Conservation (phyloP, 371 early-diverging fungal genomes). For the Mucor indicus region DNA sequence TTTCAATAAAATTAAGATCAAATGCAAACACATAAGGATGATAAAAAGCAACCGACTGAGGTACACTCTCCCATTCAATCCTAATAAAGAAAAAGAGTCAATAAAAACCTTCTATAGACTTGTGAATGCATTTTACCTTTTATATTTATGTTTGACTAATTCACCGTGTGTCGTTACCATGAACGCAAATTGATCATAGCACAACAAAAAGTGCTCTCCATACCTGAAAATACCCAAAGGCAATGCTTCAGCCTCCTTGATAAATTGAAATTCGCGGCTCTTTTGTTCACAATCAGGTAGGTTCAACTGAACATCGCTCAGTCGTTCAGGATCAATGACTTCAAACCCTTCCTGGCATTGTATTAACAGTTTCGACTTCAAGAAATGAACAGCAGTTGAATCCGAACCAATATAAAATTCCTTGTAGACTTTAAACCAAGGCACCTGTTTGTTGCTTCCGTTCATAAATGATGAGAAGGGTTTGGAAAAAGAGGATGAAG, state of each 20-base stretch:
- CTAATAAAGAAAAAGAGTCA: not conserved
- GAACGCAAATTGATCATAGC: constrained; percentile 86
- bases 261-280: constrained; percentile 67
- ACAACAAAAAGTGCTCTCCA: constrained; percentile 59
- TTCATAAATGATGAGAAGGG: constrained; percentile 36
- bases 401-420: constrained; percentile 91
- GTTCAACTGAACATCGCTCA: constrained; percentile 23
- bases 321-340: constrained; percentile 74
- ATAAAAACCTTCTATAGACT: too few species aligned
- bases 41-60: constrained; percentile 56
- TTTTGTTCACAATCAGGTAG: constrained; percentile 48
- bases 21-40: constrained; percentile 87
- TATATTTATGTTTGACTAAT: constrained; percentile 15
- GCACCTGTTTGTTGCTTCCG: constrained; percentile 39
- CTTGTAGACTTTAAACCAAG: constrained; percentile 59
- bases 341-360: constrained; percentile 92
- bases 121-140: too few species aligned
- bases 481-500: too few species aligned
- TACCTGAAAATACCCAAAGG: constrained; percentile 79
- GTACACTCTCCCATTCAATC: constrained; percentile 50
- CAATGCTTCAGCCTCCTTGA: constrained; percentile 50
- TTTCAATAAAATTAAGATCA: constrained; percentile 83
- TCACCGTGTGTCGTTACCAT: constrained; percentile 75
- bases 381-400: constrained; percentile 73
- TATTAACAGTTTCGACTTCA: constrained; percentile 80